Base-by-base conservation (phyloP, 768 basidiomycete species). In the Boletus pseudopeckii region DNA sequence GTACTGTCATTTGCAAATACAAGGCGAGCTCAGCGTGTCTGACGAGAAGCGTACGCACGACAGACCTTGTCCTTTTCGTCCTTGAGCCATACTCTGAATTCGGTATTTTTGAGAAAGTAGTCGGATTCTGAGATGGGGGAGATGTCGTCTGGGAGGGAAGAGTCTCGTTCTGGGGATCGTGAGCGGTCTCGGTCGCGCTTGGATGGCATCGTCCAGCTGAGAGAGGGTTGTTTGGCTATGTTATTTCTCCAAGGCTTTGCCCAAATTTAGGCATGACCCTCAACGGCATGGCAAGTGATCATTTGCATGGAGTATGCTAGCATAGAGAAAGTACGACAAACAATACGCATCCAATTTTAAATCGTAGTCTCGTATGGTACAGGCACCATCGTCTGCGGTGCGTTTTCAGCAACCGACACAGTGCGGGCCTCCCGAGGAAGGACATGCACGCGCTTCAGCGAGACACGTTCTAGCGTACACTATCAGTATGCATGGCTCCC, bases 351-450 rank as follows among this genome's bases (percentile, higher is more conserved):
- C 22, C 33, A 33, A 17, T 34, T 73, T 85, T 85, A 97, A 75
- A 97, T 96, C 64, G 87, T 93, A 62, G 93, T 97, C 85, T 96
- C 96, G 83, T 98, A 98, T 62, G 83, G 84, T 64, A 94, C 80
- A 62, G 95, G 93, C 60, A 81, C 82, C 74, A 99, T 92, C 54
- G 97, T 98, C 77, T 96, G 88, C 48, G 97, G 92, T 44, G 80
- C 76, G 75, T 98, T 98, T 60, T 81, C 79, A 57, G 71, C 69
- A 56, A 78, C 74, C 52, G 87, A 85, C 72, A 98, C 86, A 65
- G 79, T 83, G 73, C 75, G 83, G 28, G 92, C 80, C 63, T 83
- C 85, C 58, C 95, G 85, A 57, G 97, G 97, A 47, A 82, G 85
- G 45, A 75, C 83, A 50, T 90, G 95, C 61, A 88, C 78, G 62